Base-by-base conservation (phyloP, 2,329 filamentous ascomycete genomes). In the Nemania serpens region DNA sequence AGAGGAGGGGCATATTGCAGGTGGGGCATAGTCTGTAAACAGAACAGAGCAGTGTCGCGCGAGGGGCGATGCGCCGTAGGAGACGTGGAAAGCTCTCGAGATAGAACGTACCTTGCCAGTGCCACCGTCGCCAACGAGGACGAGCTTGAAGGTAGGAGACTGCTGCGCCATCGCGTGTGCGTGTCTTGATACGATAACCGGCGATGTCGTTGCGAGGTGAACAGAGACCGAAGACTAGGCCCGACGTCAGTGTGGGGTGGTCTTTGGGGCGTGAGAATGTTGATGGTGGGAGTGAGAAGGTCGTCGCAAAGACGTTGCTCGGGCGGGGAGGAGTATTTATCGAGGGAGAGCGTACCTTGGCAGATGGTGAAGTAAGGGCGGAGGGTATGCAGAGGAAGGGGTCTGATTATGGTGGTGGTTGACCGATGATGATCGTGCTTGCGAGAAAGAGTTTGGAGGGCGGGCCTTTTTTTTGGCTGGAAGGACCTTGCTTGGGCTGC, bases 51-150 rank as follows among this genome's bases (percentile, higher is more conserved):
- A 42, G 25, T 39, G 55, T 60, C 57, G 54, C 56, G 39, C 56
- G 39, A 53, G 43, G 47, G 34, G 45, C 17, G 2, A 45, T 50
- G 53, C 33, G 57, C 29, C 29, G 43, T 22, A 34, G 65, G 61
- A 47, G 65, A 47, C 55, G 55, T 55, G 18, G 39, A 43, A 59
- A 57, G 22, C 10, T 20, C 20, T 41, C 25, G 25, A 45, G 53
- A 55, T 52, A 43, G 29, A 37, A 62, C 88, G 81, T 81, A 96
- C 95, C 93, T 99, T 99, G 84, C 95, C 95, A 75, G 95, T 99
- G 87, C 95, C 95, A 82, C 95, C 95, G 79, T 99, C 95, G 79
- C 95, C 95, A 76, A 99, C 95, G 82, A 99, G 92, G 79, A 99
- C 95, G 75, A 99, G 91, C 91, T 99, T 99, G 90, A 99, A 99